Conservation (phyloP, 2,329 filamentous ascomycete species). For the Colletotrichum sp. region DNA sequence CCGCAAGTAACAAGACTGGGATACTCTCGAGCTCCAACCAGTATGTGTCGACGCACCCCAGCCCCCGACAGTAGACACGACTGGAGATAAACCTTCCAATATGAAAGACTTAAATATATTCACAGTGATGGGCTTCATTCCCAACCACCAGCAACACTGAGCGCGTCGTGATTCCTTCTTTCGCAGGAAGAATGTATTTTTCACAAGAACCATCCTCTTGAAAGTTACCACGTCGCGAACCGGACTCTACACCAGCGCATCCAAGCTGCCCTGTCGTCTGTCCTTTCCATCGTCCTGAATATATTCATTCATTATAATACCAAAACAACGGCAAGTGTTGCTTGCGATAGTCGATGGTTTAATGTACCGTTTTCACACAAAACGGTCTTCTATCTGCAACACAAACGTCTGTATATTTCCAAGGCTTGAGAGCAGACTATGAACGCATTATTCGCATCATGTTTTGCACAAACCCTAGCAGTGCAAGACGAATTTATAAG, state of each 20-base stretch:
- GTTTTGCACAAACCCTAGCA: background rate
- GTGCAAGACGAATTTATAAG: background rate
- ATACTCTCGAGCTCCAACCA: background rate
- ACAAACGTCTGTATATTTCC: background rate
- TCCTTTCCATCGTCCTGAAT: background rate
- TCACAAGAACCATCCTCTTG: background rate
- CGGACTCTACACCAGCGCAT: background rate
- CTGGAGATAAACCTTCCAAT: background rate
- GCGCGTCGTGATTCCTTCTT: no score
- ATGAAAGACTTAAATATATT: background rate
- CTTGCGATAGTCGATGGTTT: background rate
- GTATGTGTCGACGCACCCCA: rapidly evolving
- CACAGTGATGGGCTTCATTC: background rate
- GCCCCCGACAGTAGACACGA: background rate
- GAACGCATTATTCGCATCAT: no score
- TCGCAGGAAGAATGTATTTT: background rate
- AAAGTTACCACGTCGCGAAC: background rate
- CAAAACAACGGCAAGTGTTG: background rate
- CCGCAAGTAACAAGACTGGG: background rate
- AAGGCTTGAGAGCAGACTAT: no score
- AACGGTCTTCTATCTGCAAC: background rate
- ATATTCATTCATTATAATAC: rapidly evolving
- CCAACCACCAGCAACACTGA: background rate
- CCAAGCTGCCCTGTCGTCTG: background rate
- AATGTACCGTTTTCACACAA: background rate